These are phyloP conservation scores for Trametopsis cervina DNA, from an alignment of 768 basidiomycete genomes.

Conservation along the genomic window DNA sequence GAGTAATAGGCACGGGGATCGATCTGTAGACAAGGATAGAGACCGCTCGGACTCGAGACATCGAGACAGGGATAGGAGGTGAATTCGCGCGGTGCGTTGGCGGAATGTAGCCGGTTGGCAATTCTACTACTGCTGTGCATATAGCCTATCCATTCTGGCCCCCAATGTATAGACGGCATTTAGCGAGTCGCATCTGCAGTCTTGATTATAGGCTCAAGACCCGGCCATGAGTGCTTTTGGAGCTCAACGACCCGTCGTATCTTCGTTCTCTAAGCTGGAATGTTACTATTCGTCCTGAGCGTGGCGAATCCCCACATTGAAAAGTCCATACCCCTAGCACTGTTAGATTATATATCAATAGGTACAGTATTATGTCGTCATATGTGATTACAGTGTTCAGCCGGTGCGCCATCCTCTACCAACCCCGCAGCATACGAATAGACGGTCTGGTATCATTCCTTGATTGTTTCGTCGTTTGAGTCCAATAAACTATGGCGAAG, in stretches of 20 bases:
- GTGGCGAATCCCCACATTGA: too few species aligned
- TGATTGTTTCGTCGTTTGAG: conserved; percentile 7
- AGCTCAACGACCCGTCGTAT: too few species aligned
- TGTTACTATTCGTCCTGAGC: too few species aligned
- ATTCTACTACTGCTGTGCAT: background rate
- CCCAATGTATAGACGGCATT: background rate
- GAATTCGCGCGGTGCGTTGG: background rate
- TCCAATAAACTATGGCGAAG: background rate
- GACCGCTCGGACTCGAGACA: background rate
- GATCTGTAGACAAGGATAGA: conserved; percentile 6
- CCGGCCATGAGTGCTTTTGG: too few species aligned
- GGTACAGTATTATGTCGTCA: background rate
- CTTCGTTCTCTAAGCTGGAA: too few species aligned
- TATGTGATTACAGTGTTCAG: background rate
- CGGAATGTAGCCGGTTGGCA: background rate
- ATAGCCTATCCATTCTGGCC: background rate
- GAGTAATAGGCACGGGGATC: conserved; percentile 4
- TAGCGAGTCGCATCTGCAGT: too few species aligned
- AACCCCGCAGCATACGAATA: background rate
- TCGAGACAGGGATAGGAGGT: conserved; percentile 10
- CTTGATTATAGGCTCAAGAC: too few species aligned
- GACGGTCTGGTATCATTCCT: conserved; percentile 3
- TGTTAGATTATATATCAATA: background rate
- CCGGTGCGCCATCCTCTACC: background rate
- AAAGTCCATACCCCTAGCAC: background rate